A percentile compares a stretch with the other conserved stretches of the same genome.
These are phyloP conservation scores for Aspergillus pseudoviridinutans DNA, from an alignment of 2,329 filamentous ascomycete species.

Conservation along the genomic window DNA sequence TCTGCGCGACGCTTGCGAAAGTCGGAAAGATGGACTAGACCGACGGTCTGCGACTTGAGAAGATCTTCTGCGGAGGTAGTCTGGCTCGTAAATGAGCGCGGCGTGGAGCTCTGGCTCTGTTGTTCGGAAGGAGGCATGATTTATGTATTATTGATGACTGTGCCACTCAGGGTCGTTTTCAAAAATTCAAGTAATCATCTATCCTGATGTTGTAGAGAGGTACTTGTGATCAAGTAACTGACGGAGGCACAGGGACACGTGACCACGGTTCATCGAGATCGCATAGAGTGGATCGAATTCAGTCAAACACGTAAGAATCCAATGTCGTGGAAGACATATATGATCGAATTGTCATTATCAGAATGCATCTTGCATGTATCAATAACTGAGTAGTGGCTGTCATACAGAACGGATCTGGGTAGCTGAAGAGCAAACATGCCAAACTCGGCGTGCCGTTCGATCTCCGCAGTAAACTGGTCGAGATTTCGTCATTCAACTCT, in stretches of 20 bases:
- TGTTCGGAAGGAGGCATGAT: constrained; percentile 31
- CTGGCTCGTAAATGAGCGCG: constrained; percentile 65
- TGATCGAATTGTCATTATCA: neutral
- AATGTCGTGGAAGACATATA: neutral
- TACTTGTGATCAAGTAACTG: constrained; percentile 8
- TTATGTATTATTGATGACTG: neutral
- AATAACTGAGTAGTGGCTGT: neutral
- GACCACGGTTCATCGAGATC: neutral
- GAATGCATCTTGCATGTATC: neutral
- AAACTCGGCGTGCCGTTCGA: constrained; percentile 12
- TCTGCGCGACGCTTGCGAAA: constrained; percentile 95
- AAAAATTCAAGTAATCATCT: neutral
- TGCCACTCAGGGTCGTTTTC: neutral
- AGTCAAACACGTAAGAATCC: neutral
- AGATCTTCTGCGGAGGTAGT: constrained; percentile 74
- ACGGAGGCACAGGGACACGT: constrained; percentile 10
- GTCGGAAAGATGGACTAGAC: constrained; percentile 85
- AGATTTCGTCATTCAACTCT: constrained; percentile 5
- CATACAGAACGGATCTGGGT: neutral
- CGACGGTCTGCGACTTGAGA: constrained; percentile 81
- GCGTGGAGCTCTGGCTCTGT: constrained; percentile 42
- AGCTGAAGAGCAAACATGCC: constrained; percentile 17
- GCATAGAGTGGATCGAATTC: neutral
- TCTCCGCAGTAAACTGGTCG: constrained; percentile 17
- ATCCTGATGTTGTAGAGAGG: neutral